A percentile compares a stretch with the other conserved stretches of the same genome.
phyloP scores from a whole-genome alignment of 73 alveolate species.

The Paramecium bursaria region DNA sequence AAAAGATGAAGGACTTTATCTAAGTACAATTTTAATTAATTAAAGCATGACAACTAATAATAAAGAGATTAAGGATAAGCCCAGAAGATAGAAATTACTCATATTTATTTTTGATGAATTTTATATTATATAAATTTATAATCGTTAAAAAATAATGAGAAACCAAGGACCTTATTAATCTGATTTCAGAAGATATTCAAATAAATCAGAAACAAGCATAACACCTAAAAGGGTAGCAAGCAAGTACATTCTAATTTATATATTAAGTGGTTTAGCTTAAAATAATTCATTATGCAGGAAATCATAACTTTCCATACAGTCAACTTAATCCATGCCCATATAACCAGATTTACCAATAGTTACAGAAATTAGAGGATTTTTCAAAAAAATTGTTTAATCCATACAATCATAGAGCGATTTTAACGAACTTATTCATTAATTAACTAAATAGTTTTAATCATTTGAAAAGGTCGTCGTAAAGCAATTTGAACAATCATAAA shows the following conservation, averaged over 20 bases:
- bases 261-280: conserved; percentile 27
- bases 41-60: too few species aligned
- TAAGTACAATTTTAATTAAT: too few species aligned
- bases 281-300: conserved; percentile 16
- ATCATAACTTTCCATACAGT: neutral
- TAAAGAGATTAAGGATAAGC: too few species aligned
- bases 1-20: too few species aligned
- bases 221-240: conserved; percentile 36
- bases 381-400: too few species aligned
- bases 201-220: conserved; percentile 34
- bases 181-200: too few species aligned
- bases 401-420: neutral
- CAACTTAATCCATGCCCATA: neutral
- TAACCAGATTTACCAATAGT: neutral
- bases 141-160: too few species aligned
- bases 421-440: neutral
- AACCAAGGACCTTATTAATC: too few species aligned
- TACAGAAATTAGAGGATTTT: conserved; percentile 17
- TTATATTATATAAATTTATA: too few species aligned
- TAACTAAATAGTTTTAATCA: neutral
- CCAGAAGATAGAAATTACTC: too few species aligned
- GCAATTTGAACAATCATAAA: neutral
- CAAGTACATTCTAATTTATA: neutral
- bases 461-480: conserved; percentile 23
- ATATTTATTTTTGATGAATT: too few species aligned